A percentile compares a stretch with the other conserved stretches of the same genome.
These are phyloP conservation scores for Fusarium agapanthi DNA, from an alignment of 2,329 filamentous ascomycete genomes.

Conservation along the genomic window DNA sequence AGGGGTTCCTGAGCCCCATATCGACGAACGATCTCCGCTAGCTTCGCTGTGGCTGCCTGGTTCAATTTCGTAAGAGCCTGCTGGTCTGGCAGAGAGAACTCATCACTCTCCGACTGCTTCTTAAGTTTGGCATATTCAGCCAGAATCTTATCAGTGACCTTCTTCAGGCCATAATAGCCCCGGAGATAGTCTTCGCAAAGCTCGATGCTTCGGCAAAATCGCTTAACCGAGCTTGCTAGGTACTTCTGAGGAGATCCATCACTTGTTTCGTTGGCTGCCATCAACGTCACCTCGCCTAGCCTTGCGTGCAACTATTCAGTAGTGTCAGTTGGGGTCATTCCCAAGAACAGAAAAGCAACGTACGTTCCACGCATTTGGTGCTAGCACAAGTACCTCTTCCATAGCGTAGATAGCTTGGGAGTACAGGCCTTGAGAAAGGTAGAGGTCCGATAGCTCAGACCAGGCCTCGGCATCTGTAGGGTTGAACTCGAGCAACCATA, in stretches of 20 bases:
- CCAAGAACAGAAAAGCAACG: conserved; percentile 45
- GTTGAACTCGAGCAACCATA: conserved; percentile 79
- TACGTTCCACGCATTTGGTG: conserved; percentile 96
- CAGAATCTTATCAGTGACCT: conserved; percentile 64
- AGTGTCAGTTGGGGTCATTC: conserved; percentile 30
- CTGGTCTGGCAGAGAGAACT: conserved; percentile 63
- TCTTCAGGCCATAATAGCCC: conserved; percentile 90
- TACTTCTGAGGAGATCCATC: conserved; percentile 58
- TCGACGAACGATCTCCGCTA: conserved; percentile 78
- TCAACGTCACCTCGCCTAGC: conserved; percentile 83
- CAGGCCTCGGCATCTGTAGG: conserved; percentile 94
- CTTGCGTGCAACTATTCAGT: conserved; percentile 79
- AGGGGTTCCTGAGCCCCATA: conserved; percentile 67
- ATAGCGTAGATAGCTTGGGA: conserved; percentile 86
- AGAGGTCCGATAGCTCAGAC: conserved; percentile 90
- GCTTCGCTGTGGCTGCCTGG: conserved; percentile 75
- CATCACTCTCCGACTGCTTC: conserved; percentile 58
- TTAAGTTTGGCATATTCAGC: conserved; percentile 52
- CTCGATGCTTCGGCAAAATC: conserved; percentile 91
- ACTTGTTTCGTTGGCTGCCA: conserved; percentile 63
- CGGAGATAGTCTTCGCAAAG: conserved; percentile 92
- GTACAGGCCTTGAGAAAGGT: conserved; percentile 80
- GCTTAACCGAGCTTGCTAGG: conserved; percentile 78
- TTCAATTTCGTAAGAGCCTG: conserved; percentile 73
- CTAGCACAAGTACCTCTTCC: conserved; percentile 87